Percentiles rank a stretch among this genome's conserved stretches.
Conservation (phyloP, 2,329 filamentous ascomycete species). For the Ascochyta pisi region DNA sequence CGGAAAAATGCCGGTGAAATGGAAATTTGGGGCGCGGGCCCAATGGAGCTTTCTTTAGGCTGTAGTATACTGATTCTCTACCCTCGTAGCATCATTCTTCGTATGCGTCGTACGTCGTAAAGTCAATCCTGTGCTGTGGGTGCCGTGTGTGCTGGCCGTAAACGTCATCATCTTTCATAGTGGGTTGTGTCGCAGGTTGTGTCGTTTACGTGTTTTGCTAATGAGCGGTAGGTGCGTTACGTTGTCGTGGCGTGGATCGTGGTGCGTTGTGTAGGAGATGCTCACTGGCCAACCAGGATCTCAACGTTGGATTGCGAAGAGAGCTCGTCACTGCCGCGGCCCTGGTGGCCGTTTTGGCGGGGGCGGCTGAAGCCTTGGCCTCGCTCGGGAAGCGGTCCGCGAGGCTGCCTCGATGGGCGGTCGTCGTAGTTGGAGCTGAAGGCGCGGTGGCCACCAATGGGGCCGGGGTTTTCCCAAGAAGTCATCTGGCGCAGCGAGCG, state of each 20-base stretch:
- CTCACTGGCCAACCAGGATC: constrained; percentile 67
- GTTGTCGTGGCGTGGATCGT: constrained; percentile 13
- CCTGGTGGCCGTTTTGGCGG: constrained; percentile 67
- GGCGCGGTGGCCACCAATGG: constrained; percentile 69
- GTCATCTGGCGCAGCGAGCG: constrained; percentile 66
- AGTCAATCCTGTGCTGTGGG: constrained; percentile 39
- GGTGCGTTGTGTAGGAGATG: constrained; percentile 19
- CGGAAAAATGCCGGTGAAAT: constrained; percentile 1
- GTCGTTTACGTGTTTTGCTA: constrained; percentile 13
- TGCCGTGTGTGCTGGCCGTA: constrained; percentile 35
- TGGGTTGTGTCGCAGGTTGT: constrained; percentile 33
- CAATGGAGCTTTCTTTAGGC: constrained; percentile 11
- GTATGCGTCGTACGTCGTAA: constrained; percentile 47
- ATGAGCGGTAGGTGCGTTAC: constrained; percentile 32
- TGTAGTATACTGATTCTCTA: constrained; percentile 44
- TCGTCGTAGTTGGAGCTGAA: constrained; percentile 68
- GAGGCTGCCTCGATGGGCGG: constrained; percentile 67
- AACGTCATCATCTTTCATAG: constrained; percentile 43
- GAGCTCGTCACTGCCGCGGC: constrained; percentile 68
- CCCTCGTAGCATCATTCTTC: constrained; percentile 51
- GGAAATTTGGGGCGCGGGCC: constrained; percentile 10
- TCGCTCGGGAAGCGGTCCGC: constrained; percentile 66
- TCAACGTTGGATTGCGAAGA: constrained; percentile 66
- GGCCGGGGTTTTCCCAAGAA: constrained; percentile 66
- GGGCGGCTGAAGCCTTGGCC: constrained; percentile 63